A percentile compares a stretch with the other conserved stretches of the same genome.
These are phyloP conservation scores for Hypomontagnella submonticulosa DNA, from an alignment of 495 filamentous ascomycete genomes.

Conservation along the genomic window DNA sequence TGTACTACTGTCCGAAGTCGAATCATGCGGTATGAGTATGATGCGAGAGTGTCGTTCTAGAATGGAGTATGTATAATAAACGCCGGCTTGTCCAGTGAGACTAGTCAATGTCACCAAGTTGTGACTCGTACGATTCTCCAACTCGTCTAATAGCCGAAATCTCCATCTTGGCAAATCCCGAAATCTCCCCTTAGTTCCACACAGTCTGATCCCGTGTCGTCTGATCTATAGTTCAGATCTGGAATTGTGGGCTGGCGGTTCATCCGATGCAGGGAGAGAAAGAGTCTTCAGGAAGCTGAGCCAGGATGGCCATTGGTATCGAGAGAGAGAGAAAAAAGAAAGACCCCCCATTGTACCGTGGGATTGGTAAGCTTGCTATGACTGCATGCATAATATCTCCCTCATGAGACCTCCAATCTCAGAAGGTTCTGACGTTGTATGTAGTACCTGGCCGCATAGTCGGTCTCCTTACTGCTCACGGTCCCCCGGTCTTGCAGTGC, in stretches of 20 bases:
- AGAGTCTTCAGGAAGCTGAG: slow-evolving; percentile 8
- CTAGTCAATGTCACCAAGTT: slow-evolving; percentile 15
- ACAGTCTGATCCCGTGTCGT: slow-evolving; percentile 6
- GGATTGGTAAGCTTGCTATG: slow-evolving; percentile 36
- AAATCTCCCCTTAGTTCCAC: slow-evolving; percentile 27
- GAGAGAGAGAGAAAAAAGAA: too few relatives aligned
- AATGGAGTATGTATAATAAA: slow-evolving; percentile 6
- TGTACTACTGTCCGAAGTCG: slow-evolving; percentile 11
- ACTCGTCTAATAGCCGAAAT: slow-evolving; percentile 24
- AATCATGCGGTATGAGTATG: neutral
- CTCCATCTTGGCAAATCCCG: slow-evolving; percentile 26
- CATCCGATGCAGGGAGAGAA: slow-evolving; percentile 14
- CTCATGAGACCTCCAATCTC: slow-evolving; percentile 29
- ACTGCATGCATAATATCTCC: slow-evolving; percentile 35
- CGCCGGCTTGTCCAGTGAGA: slow-evolving; percentile 10
- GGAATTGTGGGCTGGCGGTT: slow-evolving; percentile 19
- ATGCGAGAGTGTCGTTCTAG: slow-evolving; percentile 1
- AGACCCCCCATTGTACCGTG: slow-evolving; percentile 37
- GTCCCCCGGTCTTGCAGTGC: slow-evolving; percentile 39
- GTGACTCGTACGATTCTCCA: slow-evolving; percentile 39
- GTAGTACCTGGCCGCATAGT: slow-evolving; percentile 44
- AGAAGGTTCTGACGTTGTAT: slow-evolving; percentile 35
- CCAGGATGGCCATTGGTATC: slow-evolving; percentile 16
- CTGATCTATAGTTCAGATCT: slow-evolving; percentile 27
- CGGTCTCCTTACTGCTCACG: slow-evolving; percentile 32